A percentile compares a stretch with the other conserved stretches of the same genome.
Conservation (phyloP, 129 eudicot genomes). For the Kitagawia praeruptora region DNA sequence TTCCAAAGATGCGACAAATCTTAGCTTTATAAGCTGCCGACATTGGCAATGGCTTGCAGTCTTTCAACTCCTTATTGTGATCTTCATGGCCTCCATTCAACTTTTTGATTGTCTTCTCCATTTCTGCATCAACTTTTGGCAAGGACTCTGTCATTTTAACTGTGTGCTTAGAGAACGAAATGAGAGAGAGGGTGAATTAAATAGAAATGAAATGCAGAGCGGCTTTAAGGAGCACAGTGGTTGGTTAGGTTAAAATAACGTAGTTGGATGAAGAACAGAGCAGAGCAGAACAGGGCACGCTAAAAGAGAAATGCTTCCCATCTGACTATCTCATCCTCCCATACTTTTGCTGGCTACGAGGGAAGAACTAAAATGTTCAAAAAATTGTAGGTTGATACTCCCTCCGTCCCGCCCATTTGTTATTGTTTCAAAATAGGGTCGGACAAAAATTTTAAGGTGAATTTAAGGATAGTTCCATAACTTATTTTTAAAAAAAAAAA, state of each 20-base stretch:
- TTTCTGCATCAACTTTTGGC: neutral
- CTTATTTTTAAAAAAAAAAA: no score
- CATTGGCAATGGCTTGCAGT: constrained; percentile 26
- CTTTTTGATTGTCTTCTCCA: constrained; percentile 23
- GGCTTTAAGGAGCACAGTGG: neutral
- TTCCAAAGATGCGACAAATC: constrained; percentile 57
- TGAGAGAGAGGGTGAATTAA: neutral
- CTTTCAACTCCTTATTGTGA: constrained; percentile 2
- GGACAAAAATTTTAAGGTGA: no score
- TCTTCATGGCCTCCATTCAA: neutral
- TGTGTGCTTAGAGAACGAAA: neutral
- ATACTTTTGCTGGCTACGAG: neutral
- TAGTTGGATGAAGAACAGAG: neutral
- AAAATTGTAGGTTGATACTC: no score
- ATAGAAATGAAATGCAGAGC: neutral
- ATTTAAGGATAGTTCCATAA: no score
- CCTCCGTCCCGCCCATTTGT: no score
- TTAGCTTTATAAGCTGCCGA: constrained; percentile 35
- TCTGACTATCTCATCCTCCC: neutral
- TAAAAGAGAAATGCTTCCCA: neutral
- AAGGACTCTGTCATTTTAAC: neutral
- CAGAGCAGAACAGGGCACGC: neutral
- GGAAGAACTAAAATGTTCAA: neutral
- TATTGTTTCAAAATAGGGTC: no score
- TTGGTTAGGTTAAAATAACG: neutral